Evolutionary conservation across 2,329 filamentous ascomycete genomes (phyloP).

Genomic region (Diaporthe longicolla): DNA sequence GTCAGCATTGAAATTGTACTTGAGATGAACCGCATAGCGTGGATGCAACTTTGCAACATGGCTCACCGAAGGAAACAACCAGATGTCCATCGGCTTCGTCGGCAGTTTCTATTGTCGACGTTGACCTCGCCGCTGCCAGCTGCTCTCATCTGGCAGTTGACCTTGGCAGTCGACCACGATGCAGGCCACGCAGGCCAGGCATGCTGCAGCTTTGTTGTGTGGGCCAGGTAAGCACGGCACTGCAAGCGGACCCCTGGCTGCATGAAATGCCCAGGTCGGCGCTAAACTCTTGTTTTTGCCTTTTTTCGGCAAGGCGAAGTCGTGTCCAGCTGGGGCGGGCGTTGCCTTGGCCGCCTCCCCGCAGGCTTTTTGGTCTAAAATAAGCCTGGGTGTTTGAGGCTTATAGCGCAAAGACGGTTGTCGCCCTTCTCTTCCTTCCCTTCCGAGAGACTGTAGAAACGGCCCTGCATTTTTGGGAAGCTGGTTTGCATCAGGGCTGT

Average conservation of each 20-base stretch:
- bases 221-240: conserved; percentile 10
- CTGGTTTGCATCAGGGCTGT: too few species aligned
- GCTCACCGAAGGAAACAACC: neutral
- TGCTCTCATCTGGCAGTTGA: neutral
- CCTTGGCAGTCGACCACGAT: neutral
- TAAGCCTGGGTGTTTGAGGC: conserved; percentile 22
- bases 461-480: too few species aligned
- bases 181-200: neutral
- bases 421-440: neutral
- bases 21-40: neutral
- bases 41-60: neutral
- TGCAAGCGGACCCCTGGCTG: conserved; percentile 9
- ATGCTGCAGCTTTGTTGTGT: neutral
- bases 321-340: neutral
- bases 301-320: conserved; percentile 18
- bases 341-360: neutral
- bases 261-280: conserved; percentile 31
- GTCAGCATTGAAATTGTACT: neutral
- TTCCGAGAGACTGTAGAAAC: too few species aligned
- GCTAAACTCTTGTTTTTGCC: conserved; percentile 26
- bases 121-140: neutral
- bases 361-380: conserved; percentile 4
- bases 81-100: neutral
- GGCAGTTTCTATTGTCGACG: neutral
- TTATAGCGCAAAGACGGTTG: neutral